Evolutionary conservation across 345 rosid genomes (phyloP).

Genomic region (Angophora floribunda): DNA sequence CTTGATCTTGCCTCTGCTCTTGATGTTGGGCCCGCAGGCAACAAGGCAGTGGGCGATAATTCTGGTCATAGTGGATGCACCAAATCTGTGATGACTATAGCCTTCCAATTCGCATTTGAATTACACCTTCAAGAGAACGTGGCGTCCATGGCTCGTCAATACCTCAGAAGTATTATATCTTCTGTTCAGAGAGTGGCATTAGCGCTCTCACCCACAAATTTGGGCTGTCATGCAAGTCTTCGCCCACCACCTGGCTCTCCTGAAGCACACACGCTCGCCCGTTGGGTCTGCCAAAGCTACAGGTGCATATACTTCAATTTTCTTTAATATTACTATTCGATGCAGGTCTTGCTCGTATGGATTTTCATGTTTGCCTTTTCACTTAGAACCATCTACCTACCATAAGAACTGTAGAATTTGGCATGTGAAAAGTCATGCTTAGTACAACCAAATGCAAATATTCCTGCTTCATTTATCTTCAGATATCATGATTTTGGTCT

Average conservation of each 20-base stretch:
- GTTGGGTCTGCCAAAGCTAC: conserved; percentile 84
- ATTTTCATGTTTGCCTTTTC: not conserved
- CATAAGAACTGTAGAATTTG: not conserved
- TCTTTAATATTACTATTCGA: not conserved
- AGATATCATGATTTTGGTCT: not conserved
- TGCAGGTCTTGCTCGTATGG: not conserved
- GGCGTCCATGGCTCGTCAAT: conserved; percentile 89
- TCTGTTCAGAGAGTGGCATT: conserved; percentile 95
- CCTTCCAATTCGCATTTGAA: conserved; percentile 86
- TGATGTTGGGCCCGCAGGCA: conserved; percentile 59
- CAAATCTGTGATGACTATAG: conserved; percentile 95
- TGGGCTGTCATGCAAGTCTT: conserved; percentile 46
- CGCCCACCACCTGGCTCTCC: conserved; percentile 69
- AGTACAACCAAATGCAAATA: not conserved
- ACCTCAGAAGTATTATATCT: conserved; percentile 74
- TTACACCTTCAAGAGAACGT: conserved; percentile 84
- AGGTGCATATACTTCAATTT: conserved; percentile 15
- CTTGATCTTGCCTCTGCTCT: conserved; percentile 93
- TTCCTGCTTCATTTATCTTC: not conserved
- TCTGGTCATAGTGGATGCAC: conserved; percentile 40
- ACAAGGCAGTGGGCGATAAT: conserved; percentile 44
- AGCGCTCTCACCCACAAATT: conserved; percentile 79
- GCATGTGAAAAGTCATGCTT: not conserved
- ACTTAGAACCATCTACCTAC: not conserved
- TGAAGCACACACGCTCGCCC: conserved; percentile 87